Evolutionary conservation across 164 flowering plant species (phyloP).

Genomic region (Sextonia rubra): DNA sequence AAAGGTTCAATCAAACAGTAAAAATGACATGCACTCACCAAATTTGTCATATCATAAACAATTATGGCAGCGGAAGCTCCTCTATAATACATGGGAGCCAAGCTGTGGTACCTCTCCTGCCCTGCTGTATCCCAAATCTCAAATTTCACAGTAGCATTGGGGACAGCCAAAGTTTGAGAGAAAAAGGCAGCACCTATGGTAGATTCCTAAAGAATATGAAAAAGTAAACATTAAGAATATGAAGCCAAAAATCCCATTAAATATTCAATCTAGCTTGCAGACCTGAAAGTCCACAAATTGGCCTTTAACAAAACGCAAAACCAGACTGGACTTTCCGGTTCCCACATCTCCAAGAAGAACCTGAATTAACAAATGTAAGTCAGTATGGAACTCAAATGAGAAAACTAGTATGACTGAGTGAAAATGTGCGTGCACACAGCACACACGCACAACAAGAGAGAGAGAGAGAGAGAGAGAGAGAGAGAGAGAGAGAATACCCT

Average conservation of each 20-base stretch:
- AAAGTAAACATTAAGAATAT: not conserved
- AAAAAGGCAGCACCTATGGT: constrained; percentile 72
- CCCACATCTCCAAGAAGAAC: constrained; percentile 72
- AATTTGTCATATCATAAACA: constrained; percentile 53
- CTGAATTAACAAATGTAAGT: constrained; percentile 19
- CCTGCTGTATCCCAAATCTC: constrained; percentile 80
- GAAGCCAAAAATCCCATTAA: not conserved
- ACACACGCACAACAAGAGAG: too few species aligned
- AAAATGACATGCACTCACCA: constrained; percentile 19
- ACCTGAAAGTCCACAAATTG: constrained; percentile 57
- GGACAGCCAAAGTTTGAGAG: constrained; percentile 43
- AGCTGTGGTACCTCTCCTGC: constrained; percentile 61
- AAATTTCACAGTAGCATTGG: constrained; percentile 53
- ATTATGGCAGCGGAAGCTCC: constrained; percentile 67
- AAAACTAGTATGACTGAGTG: too few species aligned
- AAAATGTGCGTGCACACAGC: too few species aligned
- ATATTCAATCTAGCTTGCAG: not conserved
- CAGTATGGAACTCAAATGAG: too few species aligned
- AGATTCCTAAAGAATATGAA: constrained; percentile 36
- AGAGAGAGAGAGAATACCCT: too few species aligned
- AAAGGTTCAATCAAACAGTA: too few species aligned
- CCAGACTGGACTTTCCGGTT: constrained; percentile 62
- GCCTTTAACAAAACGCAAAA: constrained; percentile 58
- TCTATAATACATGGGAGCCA: constrained; percentile 71
- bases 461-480: too few species aligned